A percentile compares a stretch with the other conserved stretches of the same genome.
Conservation (phyloP, 306 rosid species). For the Hylodesmum podocarpum region DNA sequence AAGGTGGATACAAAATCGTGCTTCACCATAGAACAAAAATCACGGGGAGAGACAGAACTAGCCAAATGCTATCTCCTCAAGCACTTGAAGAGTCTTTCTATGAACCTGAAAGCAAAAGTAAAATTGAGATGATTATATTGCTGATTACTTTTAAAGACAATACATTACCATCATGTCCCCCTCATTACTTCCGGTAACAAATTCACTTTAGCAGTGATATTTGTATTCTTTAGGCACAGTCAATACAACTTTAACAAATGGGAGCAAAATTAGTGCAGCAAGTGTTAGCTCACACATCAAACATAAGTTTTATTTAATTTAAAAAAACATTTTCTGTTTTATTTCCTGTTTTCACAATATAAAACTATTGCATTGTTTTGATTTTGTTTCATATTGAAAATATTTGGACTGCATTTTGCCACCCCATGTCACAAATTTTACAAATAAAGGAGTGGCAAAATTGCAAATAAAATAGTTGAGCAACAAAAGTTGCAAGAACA, state of each 20-base stretch:
- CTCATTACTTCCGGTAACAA: background rate
- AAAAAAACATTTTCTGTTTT: background rate
- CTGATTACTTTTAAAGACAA: background rate
- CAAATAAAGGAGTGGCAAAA: no score
- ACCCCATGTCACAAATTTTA: no score
- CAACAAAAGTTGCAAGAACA: no score
- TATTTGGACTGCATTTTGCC: background rate
- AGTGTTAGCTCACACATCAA: background rate
- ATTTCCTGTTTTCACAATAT: background rate
- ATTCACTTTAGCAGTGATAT: background rate
- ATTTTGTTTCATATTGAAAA: background rate
- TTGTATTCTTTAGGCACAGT: background rate
- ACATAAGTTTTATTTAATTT: background rate
- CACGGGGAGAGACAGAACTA: background rate
- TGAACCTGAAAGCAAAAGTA: slow-evolving; percentile 66
- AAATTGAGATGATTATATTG: slow-evolving; percentile 7
- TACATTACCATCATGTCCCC: background rate
- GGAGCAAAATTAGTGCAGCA: background rate
- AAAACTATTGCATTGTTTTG: background rate
- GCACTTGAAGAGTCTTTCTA: slow-evolving; percentile 82
- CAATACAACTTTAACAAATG: background rate
- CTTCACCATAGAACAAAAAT: background rate
- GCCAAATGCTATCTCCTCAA: slow-evolving; percentile 81
- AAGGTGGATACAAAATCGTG: slow-evolving; percentile 14
- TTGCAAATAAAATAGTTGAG: no score